Percentiles rank a stretch among this genome's conserved stretches.
These are phyloP conservation scores for Tuber calosporum DNA, from an alignment of 495 filamentous ascomycete genomes.

Conservation along the genomic window DNA sequence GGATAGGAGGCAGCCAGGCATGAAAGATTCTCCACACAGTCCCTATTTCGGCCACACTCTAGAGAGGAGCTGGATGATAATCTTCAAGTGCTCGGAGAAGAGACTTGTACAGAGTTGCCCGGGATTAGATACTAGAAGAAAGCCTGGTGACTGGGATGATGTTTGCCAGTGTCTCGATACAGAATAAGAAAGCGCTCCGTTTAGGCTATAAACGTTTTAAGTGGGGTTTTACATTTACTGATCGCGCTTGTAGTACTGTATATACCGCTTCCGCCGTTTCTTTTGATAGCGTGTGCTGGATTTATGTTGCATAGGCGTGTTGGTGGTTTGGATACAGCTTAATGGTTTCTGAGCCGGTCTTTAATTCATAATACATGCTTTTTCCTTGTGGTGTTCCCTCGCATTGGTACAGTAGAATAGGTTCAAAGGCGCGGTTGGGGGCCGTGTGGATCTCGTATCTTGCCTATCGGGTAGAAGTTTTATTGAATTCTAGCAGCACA, in stretches of 20 bases:
- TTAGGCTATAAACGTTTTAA: neutral
- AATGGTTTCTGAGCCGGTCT: neutral
- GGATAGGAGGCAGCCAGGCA: slow-evolving; percentile 27
- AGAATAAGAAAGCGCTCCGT: neutral
- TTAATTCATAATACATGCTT: neutral
- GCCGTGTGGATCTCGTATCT: neutral
- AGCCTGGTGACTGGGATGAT: slow-evolving; percentile 34
- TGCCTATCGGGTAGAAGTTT: neutral
- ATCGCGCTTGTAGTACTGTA: neutral
- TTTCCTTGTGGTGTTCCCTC: neutral
- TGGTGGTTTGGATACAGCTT: neutral
- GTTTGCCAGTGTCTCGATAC: slow-evolving; percentile 47
- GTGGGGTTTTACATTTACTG: neutral
- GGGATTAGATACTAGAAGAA: slow-evolving; percentile 42
- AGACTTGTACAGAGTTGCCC: slow-evolving; percentile 43
- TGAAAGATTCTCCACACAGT: slow-evolving; percentile 41
- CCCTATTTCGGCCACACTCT: slow-evolving; percentile 47
- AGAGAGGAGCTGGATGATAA: slow-evolving; percentile 46
- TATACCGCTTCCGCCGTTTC: neutral
- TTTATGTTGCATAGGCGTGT: neutral
- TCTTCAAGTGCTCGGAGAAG: slow-evolving; percentile 44
- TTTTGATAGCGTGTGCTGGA: neutral
- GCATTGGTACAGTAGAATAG: neutral
- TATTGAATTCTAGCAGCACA: neutral
- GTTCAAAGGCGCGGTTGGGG: neutral